phyloP scores from a whole-genome alignment of 306 rosid genomes.

The Arachis stenosperma region DNA sequence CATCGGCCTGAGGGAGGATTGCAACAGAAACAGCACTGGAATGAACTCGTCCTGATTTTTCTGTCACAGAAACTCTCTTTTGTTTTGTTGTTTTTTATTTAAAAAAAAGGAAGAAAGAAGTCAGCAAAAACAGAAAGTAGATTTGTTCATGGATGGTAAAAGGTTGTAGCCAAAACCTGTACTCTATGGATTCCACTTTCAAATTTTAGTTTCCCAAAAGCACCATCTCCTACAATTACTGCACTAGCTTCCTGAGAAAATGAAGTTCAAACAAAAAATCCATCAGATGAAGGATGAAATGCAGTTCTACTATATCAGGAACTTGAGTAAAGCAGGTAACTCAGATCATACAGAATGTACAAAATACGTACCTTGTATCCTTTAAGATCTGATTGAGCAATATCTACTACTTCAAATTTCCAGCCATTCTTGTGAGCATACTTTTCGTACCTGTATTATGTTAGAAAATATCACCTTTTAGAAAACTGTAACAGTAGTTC shows the following conservation, averaged over 20 bases:
- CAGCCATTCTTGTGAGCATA: no score
- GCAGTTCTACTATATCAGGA: no score
- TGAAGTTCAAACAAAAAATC: no score
- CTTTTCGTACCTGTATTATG: no score
- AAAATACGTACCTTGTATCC: no score
- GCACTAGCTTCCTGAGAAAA: conserved; percentile 81
- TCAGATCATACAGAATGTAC: no score
- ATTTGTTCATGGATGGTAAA: conserved; percentile 20
- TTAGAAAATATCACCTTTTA: no score
- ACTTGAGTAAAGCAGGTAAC: no score
- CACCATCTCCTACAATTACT: conserved; percentile 76
- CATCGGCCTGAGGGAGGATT: conserved; percentile 95
- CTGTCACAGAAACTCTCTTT: conserved; percentile 93
- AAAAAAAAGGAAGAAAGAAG: conserved; percentile 33
- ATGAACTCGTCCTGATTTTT: conserved; percentile 88
- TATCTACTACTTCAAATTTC: no score
- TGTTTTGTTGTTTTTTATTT: not conserved
- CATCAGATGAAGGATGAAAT: no score
- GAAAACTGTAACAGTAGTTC: no score
- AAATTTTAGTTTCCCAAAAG: conserved; percentile 88
- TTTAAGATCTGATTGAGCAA: no score
- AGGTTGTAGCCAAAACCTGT: conserved; percentile 63
- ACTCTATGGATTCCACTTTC: conserved; percentile 97
- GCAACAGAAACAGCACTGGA: conserved; percentile 98
- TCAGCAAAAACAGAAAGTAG: conserved; percentile 32